Evolutionary conservation across 805 yeast species (phyloP).

Genomic region (Wickerhamomyces tratensis): DNA sequence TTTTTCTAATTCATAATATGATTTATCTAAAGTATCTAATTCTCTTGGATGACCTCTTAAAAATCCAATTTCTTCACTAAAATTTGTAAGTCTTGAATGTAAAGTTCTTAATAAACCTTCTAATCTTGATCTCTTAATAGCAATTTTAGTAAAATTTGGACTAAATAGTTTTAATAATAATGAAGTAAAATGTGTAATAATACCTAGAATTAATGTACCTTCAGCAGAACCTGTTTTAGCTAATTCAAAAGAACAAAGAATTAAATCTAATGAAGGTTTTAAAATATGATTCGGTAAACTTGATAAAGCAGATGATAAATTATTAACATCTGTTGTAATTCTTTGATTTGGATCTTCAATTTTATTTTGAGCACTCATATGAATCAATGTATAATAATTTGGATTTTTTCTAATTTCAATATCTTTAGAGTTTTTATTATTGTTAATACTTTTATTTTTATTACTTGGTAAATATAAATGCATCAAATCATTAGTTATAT

Average conservation of each 20-base stretch:
- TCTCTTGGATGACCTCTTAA: slow-evolving; percentile 77
- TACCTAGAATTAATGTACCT: slow-evolving; percentile 68
- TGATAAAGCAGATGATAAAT: slow-evolving; percentile 63
- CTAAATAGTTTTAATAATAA: slow-evolving; percentile 63
- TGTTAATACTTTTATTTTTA: no score
- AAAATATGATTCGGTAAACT: slow-evolving; percentile 73
- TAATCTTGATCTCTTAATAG: slow-evolving; percentile 63
- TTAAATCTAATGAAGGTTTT: slow-evolving; percentile 73
- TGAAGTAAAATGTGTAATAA: slow-evolving; percentile 76
- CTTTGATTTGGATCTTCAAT: slow-evolving; percentile 76
- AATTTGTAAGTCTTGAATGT: slow-evolving; percentile 72
- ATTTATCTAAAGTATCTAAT: slow-evolving; percentile 62
- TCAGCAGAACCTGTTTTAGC: slow-evolving; percentile 43
- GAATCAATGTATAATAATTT: slow-evolving; percentile 64
- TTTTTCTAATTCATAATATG: slow-evolving; percentile 72
- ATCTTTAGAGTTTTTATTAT: no score
- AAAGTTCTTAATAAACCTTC: slow-evolving; percentile 80
- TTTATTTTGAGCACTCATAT: slow-evolving; percentile 31
- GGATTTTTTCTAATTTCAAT: slow-evolving; percentile 31
- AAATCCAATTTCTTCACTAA: slow-evolving; percentile 81
- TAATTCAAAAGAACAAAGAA: slow-evolving; percentile 73
- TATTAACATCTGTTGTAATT: slow-evolving; percentile 69
- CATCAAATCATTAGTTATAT: slow-evolving; percentile 55
- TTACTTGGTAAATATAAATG: slow-evolving; percentile 61
- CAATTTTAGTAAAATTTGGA: slow-evolving; percentile 81